These are phyloP conservation scores for Tetrahymena malaccensis DNA, from an alignment of 73 alveolate genomes.

Conservation along the genomic window DNA sequence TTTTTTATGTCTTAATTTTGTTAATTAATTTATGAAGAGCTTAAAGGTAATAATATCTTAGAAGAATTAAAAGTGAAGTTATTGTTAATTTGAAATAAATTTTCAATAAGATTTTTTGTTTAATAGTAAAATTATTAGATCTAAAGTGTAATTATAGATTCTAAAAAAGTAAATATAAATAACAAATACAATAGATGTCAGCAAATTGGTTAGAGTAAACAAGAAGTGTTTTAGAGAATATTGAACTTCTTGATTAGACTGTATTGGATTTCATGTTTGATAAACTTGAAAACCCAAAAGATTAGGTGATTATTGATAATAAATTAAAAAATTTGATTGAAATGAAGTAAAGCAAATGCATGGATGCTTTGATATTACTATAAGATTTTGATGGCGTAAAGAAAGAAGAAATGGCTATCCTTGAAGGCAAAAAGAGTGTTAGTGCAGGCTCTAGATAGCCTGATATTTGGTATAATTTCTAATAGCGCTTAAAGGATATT, in stretches of 20 bases:
- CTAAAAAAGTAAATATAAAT: not conserved
- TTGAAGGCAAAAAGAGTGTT: constrained; percentile 54
- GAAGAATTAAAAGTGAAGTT: not conserved
- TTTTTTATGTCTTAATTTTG: no score
- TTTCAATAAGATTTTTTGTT: not conserved
- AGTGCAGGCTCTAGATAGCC: constrained; percentile 52
- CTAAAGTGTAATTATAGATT: not conserved
- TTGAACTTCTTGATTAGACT: constrained; percentile 84
- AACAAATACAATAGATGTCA: constrained; percentile 55
- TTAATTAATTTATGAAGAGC: not conserved
- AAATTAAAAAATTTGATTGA: constrained; percentile 70
- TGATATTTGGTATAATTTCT: constrained; percentile 92
- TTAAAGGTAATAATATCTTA: not conserved
- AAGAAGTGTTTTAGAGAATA: constrained; percentile 72
- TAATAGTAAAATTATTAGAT: not conserved
- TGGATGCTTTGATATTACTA: constrained; percentile 67
- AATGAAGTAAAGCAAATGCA: constrained; percentile 68
- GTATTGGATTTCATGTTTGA: constrained; percentile 66
- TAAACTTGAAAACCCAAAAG: constrained; percentile 85
- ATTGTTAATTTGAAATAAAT: not conserved
- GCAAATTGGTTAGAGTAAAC: constrained; percentile 73
- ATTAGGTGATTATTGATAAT: constrained; percentile 79
- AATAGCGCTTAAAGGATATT: constrained; percentile 82
- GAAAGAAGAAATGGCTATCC: constrained; percentile 77
- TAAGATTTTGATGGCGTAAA: constrained; percentile 72